Conservation (phyloP, 345 rosid genomes). For the Lepidium africanum region DNA sequence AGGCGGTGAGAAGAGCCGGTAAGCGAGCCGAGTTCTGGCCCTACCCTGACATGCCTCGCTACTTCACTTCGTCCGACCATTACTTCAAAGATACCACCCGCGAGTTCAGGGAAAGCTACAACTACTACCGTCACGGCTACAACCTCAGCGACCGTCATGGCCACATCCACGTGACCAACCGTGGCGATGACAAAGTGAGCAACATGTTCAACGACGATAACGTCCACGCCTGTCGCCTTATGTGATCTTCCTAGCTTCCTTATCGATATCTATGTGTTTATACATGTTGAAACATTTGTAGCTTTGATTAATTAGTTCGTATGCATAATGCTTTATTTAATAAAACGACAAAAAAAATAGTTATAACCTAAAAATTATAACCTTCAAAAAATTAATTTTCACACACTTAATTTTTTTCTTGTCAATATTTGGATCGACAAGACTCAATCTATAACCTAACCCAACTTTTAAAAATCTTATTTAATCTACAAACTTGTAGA, state of each 20-base stretch:
- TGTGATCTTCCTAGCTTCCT: constrained; percentile 30
- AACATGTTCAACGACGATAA: constrained; percentile 91
- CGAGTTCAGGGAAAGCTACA: constrained; percentile 82
- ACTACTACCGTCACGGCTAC: constrained; percentile 80
- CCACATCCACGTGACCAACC: constrained; percentile 51
- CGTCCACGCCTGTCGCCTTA: constrained; percentile 78
- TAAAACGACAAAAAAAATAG: no score
- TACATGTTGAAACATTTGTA: not conserved
- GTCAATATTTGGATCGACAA: no score
- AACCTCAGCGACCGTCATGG: constrained; percentile 68
- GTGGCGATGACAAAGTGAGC: constrained; percentile 91
- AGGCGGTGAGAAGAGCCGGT: constrained; percentile 77
- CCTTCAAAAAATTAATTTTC: no score
- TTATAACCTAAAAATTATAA: no score
- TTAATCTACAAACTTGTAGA: no score
- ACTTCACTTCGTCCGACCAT: constrained; percentile 58
- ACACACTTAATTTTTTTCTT: no score
- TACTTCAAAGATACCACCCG: constrained; percentile 75
- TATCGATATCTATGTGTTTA: not conserved
- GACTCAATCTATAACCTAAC: no score
- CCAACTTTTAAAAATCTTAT: no score
- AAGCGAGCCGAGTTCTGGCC: constrained; percentile 97
- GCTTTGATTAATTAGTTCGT: not conserved
- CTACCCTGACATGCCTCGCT: constrained; percentile 65
- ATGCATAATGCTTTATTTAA: not conserved